Evolutionary conservation across 495 filamentous ascomycete genomes (phyloP).

Genomic region (Podospora appendiculata): DNA sequence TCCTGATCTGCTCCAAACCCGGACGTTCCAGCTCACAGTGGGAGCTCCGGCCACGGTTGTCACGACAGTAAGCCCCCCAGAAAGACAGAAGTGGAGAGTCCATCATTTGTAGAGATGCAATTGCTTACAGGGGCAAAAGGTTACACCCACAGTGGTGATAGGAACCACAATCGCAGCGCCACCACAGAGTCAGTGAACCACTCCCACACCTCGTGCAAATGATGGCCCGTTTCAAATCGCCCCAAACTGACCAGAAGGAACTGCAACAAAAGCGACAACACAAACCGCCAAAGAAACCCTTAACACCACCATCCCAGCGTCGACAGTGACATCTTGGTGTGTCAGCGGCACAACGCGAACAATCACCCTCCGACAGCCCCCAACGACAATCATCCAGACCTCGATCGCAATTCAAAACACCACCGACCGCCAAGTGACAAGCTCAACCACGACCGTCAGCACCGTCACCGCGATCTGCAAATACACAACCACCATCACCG

Average conservation of each 20-base stretch:
- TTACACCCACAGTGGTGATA: constrained; percentile 8
- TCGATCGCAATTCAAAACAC: constrained; percentile 1
- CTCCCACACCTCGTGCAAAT: neutral
- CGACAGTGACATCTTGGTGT: constrained; percentile 2
- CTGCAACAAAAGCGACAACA: neutral
- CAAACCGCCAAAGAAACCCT: neutral
- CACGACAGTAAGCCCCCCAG: constrained; percentile 1
- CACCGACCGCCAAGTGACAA: constrained; percentile 2
- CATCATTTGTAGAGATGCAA: neutral
- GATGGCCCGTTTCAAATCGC: too few relatives aligned
- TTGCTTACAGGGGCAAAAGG: neutral
- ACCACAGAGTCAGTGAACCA: neutral
- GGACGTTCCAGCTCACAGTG: constrained; percentile 5
- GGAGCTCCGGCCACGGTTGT: constrained; percentile 3
- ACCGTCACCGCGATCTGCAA: constrained; percentile 5
- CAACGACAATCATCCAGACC: neutral
- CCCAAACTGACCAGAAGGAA: too few relatives aligned
- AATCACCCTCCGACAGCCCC: constrained; percentile 1
- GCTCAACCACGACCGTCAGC: neutral
- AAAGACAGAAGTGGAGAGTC: neutral
- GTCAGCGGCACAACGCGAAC: neutral
- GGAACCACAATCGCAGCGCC: constrained; percentile 1
- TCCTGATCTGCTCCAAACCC: neutral
- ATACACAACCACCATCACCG: neutral
- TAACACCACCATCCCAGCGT: neutral